Base-by-base conservation (phyloP, 192 early-diverging fungal genomes). In the Backusella morwellensis region DNA sequence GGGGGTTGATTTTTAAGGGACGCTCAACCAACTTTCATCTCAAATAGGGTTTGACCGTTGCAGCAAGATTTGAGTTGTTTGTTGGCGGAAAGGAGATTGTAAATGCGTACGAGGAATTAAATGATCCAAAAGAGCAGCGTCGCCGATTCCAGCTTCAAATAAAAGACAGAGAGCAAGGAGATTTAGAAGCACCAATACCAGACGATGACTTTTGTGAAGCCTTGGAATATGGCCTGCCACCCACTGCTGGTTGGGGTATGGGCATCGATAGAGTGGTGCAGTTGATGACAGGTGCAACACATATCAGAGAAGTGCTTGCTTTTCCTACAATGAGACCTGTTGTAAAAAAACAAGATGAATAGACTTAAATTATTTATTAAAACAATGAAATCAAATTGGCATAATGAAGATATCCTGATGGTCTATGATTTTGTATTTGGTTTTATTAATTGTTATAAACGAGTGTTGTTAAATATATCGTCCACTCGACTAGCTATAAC, bases 31-130 rank as follows among this genome's bases (percentile, higher is more conserved):
- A 11, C 14, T 63, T 32, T 34, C 23, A 56, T 35, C 59, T 26
- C 11, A 75, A 77, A 42, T 73, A 82, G 72, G 81, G 81, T 50
- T 80, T 82, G 38, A 70, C 56, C 7, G 84, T 89, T 11, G 84
- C 92, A 1, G 91, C 87, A 6, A 86, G 95, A 15, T 95, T 95
- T 72, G 95, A 97, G 81, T 83, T 96, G 36, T 95, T 95, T 87
- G 88, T 95, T 59, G 89, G 83, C 3, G 86, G 86, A 40, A 91
- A 90, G 54, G 96, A 97, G 77, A 83, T 94, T 47, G 90, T 93
- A 35, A 97, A 97, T 77, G 93, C 93, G 0, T 97, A 97, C 77
- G 92, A 91, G 79, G 96, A 97, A 78, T 88, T 97, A 79, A 97
- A 97, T 74, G 93, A 96, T 72, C 96, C 96, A 6, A 59, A 82